Evolutionary conservation across 331 rosid genomes (phyloP).

Genomic region (Malus hybrid): DNA sequence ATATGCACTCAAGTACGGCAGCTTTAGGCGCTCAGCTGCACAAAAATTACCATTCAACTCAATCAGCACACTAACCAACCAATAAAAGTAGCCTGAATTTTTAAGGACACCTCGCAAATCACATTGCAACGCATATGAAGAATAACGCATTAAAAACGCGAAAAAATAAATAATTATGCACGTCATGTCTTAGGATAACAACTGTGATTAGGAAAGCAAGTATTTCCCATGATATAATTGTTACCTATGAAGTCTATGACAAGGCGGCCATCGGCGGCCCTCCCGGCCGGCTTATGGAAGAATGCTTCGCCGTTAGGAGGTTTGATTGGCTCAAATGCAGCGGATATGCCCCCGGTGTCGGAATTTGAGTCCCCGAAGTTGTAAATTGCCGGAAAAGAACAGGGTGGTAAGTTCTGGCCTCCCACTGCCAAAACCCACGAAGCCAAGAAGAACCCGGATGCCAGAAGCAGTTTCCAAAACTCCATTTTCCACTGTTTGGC

Average conservation of each 20-base stretch:
- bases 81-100: no score
- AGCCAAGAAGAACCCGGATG: slow-evolving; percentile 25
- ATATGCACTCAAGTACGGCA: slow-evolving; percentile 91
- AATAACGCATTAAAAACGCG: no score
- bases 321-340: slow-evolving; percentile 63
- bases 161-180: no score
- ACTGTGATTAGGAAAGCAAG: no score
- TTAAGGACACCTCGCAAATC: no score
- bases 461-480: background rate
- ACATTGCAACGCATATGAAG: no score
- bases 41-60: background rate
- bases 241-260: slow-evolving; percentile 83
- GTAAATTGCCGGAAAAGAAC: slow-evolving; percentile 79
- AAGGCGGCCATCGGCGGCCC: slow-evolving; percentile 83
- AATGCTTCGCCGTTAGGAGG: slow-evolving; percentile 68
- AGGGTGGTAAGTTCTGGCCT: slow-evolving; percentile 17
- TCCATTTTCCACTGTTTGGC: slow-evolving; percentile 24
- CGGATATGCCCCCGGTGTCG: slow-evolving; percentile 85
- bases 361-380: slow-evolving; percentile 97
- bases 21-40: slow-evolving; percentile 66
- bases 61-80: no score
- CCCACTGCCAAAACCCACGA: slow-evolving; percentile 17
- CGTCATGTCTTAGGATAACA: no score
- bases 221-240: no score
- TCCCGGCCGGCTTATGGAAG: slow-evolving; percentile 61